phyloP scores from a whole-genome alignment of 805 yeast species.

The Starmerella gropengiesseri region DNA sequence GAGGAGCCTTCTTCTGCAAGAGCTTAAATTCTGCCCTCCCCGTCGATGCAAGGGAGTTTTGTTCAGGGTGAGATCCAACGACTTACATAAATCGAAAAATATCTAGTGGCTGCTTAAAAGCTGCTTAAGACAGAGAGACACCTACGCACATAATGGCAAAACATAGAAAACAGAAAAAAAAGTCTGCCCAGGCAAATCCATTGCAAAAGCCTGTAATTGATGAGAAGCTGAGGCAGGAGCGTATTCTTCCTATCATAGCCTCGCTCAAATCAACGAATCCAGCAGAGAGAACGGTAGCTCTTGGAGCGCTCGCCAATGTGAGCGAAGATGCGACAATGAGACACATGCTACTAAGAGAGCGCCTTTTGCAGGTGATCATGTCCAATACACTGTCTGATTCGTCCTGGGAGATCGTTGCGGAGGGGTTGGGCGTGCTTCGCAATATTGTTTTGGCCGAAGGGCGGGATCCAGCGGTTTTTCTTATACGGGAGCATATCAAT shows the following conservation, averaged over 20 bases:
- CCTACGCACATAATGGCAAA: too few relatives aligned
- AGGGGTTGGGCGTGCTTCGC: conserved; percentile 69
- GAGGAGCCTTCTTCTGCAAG: background rate
- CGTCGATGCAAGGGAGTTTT: too few relatives aligned
- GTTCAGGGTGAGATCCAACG: background rate
- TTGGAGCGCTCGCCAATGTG: conserved; percentile 59
- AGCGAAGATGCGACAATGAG: conserved; percentile 61
- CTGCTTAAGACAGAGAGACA: too few relatives aligned
- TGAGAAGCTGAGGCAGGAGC: conserved; percentile 41
- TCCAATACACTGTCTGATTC: conserved; percentile 55
- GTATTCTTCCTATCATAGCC: conserved; percentile 55
- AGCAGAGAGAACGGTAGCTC: conserved; percentile 67
- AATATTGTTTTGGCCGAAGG: conserved; percentile 81
- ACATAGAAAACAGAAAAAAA: conserved; percentile 10
- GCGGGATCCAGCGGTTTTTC: conserved; percentile 58
- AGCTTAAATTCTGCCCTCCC: background rate
- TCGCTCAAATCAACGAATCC: conserved; percentile 52
- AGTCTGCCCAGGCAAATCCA: conserved; percentile 10
- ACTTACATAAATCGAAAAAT: conserved; percentile 2
- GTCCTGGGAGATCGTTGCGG: conserved; percentile 66
- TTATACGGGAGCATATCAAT: conserved; percentile 63
- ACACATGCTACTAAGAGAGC: conserved; percentile 55
- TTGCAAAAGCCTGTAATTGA: conserved; percentile 32
- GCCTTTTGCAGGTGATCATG: conserved; percentile 51
- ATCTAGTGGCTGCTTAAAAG: background rate